Evolutionary conservation across 139 green algal species (phyloP), one percentile per base, ranked within the genome.

Genomic region (Choricystis sp.): DNA sequence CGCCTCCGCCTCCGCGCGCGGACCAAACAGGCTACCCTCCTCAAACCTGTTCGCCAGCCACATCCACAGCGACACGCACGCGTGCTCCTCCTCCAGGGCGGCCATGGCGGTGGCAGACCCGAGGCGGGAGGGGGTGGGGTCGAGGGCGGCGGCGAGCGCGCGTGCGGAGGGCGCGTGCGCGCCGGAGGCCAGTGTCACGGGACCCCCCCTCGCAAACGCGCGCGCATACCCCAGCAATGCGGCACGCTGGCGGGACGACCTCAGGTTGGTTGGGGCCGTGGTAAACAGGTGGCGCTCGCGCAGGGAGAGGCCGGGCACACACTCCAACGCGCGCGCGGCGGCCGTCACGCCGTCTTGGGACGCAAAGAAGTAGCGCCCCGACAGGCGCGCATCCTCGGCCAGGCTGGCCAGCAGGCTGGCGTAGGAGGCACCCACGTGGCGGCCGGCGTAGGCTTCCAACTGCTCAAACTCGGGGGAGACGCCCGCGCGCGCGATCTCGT

Each of bases 391-490:
- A 57, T 77, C 31, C 9, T 56, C 9, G 9, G 74, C 62, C 65
- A 79, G 76, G 0, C 66, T 49, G n/a, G 31, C 40, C 29, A 81
- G 67, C 26, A 72, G 49, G 4, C 60, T 29, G 20, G 63, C 56
- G 25, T 68, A 65, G 4, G 1, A 0, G 24, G 24, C 58, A 21
- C 31, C 28, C 4, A 22, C 49, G 29, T 65, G 62, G 64, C 67
- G 27, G 9, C 59, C 64, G 4, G 70, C 76, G 63, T 80, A 81
- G 60, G 72, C 58, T 70, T 84, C 81, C 26, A 91, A 70, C 25
- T 91, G 85, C 58, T 92, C 83, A 56, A 84, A 92, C 61, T 83
- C 69, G 1, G 84, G 84, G 31, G 77, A 80, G 20, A 83, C 63
- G 26, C 71, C 70, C 0, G 69, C 69, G 9, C 23, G 21, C 4